Evolutionary conservation across 148 eudicot genomes (phyloP), one percentile per base, ranked within the genome.

Genomic region (Persicaria tinctoria): DNA sequence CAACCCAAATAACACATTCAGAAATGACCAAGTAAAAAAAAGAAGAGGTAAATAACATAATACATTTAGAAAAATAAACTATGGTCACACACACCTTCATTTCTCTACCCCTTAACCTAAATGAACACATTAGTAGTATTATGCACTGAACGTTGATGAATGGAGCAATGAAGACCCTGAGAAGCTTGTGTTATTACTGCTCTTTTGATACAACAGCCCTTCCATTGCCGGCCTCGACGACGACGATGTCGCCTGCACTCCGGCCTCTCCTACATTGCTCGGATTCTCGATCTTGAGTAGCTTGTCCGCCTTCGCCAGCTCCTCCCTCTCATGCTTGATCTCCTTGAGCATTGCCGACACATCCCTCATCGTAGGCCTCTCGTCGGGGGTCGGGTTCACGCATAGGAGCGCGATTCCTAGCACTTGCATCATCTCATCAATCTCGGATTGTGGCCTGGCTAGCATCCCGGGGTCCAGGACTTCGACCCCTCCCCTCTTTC

Each of bases 301-400:
- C 62, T 76, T 74, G 64, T 89, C 90, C 13, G 76, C 91, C 77
- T 88, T 90, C 0, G 83, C 82, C 53, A 80, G 77, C 72, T 92
- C 97, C 68, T 90, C 97, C 53, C 84, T 78, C 53, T 88, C 95
- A 2, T 84, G 87, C 68, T 86, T 92, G 72, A 90, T 88, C 70
- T 92, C 97, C 75, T 86, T 85, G n/a, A 92, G 87, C 97, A 92
- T 92, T 53, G 97, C 95, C 3, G 90, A 88, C 0, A 92, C 88
- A 62, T 92, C 97, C 78, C 88, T 92, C 97, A 92, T 92, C 5
- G 85, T 81, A 1, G 96, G 97, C 83, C 97, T 85, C 38, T 92
- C 97, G 0, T 87, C 89, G 0, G 97, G 97, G 11, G 77, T 51
- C 6, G 93, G 74, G 74, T 84, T 87, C 4, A 90, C 89, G 10